phyloP scores from a whole-genome alignment of 352 stramenopile genomes.

The Phytopythium vexans region DNA sequence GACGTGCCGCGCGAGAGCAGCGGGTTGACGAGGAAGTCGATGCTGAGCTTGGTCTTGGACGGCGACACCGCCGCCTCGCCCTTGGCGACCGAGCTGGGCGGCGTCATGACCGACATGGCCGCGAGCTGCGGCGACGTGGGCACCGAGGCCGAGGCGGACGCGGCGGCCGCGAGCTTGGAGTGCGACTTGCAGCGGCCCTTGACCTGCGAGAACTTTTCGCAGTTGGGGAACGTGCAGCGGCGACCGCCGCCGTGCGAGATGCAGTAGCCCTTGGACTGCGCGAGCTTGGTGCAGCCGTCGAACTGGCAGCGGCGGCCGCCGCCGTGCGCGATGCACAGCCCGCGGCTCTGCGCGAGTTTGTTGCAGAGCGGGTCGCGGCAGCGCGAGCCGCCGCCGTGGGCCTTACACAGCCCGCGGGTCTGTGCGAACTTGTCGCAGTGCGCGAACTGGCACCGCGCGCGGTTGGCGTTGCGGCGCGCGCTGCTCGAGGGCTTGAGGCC shows the following conservation, averaged over 20 bases:
- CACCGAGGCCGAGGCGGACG: conserved; percentile 9
- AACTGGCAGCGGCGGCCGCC: conserved; percentile 73
- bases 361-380: conserved; percentile 75
- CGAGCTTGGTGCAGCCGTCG: conserved; percentile 67
- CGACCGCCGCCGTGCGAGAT: conserved; percentile 79
- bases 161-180: conserved; percentile 56
- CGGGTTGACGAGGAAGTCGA: conserved; percentile 59
- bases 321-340: conserved; percentile 77
- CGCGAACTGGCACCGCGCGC: conserved; percentile 66
- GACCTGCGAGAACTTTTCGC: conserved; percentile 88
- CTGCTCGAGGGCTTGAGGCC: conserved; percentile 22
- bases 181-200: conserved; percentile 85
- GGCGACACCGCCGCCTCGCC: conserved; percentile 19
- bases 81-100: conserved; percentile 12
- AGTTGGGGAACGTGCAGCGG: conserved; percentile 67
- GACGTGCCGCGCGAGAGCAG: conserved; percentile 25
- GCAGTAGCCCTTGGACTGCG: conserved; percentile 79
- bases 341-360: conserved; percentile 77
- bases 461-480: conserved; percentile 62
- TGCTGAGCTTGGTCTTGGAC: conserved; percentile 39
- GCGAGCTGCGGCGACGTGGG: conserved; percentile 17
- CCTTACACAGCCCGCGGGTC: conserved; percentile 77
- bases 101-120: conserved; percentile 19
- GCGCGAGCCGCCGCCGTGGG: conserved; percentile 76
- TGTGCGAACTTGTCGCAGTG: conserved; percentile 86